Evolutionary conservation across 805 yeast genomes (phyloP), one percentile per base, ranked within the genome.

Genomic region (Myxozyma udenii): DNA sequence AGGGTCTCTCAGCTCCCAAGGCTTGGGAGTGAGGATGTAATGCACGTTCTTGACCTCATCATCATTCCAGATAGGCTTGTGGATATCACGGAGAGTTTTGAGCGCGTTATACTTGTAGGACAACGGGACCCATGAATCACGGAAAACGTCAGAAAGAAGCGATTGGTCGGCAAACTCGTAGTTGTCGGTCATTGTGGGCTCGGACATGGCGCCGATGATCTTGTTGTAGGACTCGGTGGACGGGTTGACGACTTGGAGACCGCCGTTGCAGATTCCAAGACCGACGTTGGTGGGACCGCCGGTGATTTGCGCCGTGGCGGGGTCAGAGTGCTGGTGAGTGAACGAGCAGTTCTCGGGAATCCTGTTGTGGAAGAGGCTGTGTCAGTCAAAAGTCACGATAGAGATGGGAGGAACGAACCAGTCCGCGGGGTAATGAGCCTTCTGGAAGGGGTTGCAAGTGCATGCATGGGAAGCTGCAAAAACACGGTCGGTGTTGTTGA

Each of bases 161-260:
- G 78, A 76, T 65, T 80, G 85, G 65, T 80, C 85, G 1, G 84
- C 81, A 63, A 80, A 80, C 41, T 72, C 75, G 62, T 80, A 80
- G 51, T 58, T 63, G 21, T 66, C 55, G 7, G 77, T 74, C 44
- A 65, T 65, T 4, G 61, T 60, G 1, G 76, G 71, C 39, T 68
- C 64, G n/a, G 64, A 52, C 50, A 80, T 65, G 12, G 76, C 74
- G 0, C 62, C 62, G 2, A 73, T 37, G 35, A 80, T 78, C 57
- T 66, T 57, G n/a, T 71, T 51, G 57, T 74, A 78, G 24, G 63
- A 53, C 12, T 61, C 66, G 19, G 57, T 26, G 30, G 62, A 57
- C 1, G 85, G 85, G 44, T 66, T 61, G 14, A 80, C 78, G 16
- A 80, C 71, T 53, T 76, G 74, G 23, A 80, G 67, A 0, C 85